Evolutionary conservation across 352 stramenopile species (phyloP).

Genomic region (Phytophthora syringae): DNA sequence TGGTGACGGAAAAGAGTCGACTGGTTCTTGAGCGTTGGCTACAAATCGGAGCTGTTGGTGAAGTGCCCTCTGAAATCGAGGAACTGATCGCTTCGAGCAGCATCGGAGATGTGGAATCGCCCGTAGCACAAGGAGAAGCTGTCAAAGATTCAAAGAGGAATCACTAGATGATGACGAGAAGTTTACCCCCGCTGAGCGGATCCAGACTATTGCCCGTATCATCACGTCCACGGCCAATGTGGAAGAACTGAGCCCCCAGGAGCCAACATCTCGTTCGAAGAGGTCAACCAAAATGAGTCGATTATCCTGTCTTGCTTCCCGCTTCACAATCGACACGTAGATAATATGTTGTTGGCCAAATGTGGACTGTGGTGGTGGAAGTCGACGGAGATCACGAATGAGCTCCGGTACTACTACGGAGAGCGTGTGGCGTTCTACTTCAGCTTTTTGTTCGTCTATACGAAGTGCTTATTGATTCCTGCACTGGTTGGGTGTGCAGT

Average conservation of each 20-base stretch:
- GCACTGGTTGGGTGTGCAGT: constrained; percentile 61
- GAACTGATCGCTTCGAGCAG: constrained; percentile 83
- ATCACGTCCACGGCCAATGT: constrained; percentile 79
- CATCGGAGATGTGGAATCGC: constrained; percentile 57
- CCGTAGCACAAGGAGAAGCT: constrained; percentile 8
- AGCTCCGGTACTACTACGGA: constrained; percentile 87
- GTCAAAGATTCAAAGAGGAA: constrained; percentile 34
- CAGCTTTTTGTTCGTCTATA: constrained; percentile 88
- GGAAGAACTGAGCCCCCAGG: constrained; percentile 78
- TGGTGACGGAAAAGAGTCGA: constrained; percentile 84
- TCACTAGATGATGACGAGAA: constrained; percentile 65
- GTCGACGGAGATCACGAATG: constrained; percentile 83
- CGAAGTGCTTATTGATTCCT: constrained; percentile 75
- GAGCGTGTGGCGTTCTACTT: constrained; percentile 89
- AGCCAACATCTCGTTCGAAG: constrained; percentile 79
- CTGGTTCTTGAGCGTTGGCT: constrained; percentile 86
- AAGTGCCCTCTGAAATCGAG: constrained; percentile 88
- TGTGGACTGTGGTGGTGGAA: constrained; percentile 78
- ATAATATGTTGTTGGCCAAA: constrained; percentile 72
- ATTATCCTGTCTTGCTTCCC: constrained; percentile 85
- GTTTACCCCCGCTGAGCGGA: constrained; percentile 83
- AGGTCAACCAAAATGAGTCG: constrained; percentile 73
- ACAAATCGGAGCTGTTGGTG: constrained; percentile 83
- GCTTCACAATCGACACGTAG: constrained; percentile 85
- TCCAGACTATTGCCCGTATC: constrained; percentile 89